These are phyloP conservation scores for Calcarisporium arbuscula DNA, from an alignment of 2,329 filamentous ascomycete species.

Conservation along the genomic window DNA sequence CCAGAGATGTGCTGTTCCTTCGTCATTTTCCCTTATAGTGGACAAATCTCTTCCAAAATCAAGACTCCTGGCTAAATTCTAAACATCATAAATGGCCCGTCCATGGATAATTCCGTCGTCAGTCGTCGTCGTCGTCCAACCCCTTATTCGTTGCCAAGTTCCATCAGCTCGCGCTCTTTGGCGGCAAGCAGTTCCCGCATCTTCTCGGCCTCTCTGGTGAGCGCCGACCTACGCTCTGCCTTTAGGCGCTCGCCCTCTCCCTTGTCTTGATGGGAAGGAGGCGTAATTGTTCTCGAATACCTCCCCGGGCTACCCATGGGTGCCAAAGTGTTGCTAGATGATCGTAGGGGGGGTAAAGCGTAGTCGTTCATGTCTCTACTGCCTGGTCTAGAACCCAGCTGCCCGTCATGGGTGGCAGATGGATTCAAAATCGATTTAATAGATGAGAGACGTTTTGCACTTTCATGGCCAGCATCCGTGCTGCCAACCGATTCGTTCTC, in stretches of 20 bases:
- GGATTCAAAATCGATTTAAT: conserved; percentile 73
- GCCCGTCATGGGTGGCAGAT: conserved; percentile 18
- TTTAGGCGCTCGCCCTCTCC: conserved; percentile 45
- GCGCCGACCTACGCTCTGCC: conserved; percentile 55
- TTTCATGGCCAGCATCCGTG: conserved; percentile 36
- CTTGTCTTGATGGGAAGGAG: conserved; percentile 21
- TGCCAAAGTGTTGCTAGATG: conserved; percentile 33
- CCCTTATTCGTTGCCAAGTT: no score
- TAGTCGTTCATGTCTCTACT: conserved; percentile 32
- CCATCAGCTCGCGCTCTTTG: conserved; percentile 64
- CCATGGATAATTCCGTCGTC: conserved; percentile 12
- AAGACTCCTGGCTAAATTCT: no score
- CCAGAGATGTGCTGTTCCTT: no score
- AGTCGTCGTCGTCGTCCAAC: conserved; percentile 14
- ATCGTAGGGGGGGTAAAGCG: conserved; percentile 34
- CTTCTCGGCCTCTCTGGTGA: conserved; percentile 67
- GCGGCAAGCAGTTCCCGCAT: conserved; percentile 68
- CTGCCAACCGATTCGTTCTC: conserved; percentile 42
- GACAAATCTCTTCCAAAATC: no score
- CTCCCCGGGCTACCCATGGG: conserved; percentile 32
- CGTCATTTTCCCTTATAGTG: no score
- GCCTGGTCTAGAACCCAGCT: conserved; percentile 19
- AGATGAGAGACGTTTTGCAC: conserved; percentile 60
- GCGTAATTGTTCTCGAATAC: conserved; percentile 33
- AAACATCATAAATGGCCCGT: no score